Conservation (phyloP, 1,284 basidiomycete species). For the Erythrobasidium hasegawianum region DNA sequence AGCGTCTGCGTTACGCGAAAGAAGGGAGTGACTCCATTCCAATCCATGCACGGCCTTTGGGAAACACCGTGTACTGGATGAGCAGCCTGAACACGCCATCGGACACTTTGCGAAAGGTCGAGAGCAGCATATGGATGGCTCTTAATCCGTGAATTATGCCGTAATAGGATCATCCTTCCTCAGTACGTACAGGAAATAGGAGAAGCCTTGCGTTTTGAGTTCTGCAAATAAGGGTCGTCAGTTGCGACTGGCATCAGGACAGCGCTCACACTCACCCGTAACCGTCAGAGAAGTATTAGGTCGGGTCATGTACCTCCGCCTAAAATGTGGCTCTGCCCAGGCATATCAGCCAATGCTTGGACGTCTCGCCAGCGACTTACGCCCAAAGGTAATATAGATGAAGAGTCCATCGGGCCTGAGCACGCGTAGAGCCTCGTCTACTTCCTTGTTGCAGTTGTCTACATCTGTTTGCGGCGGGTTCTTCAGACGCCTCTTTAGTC, state of each 20-base stretch:
- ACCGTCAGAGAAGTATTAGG: constrained; percentile 44
- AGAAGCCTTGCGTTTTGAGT: constrained; percentile 21
- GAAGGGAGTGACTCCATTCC: constrained; percentile 41
- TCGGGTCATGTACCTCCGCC: constrained; percentile 62
- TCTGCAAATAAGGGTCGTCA: constrained; percentile 9
- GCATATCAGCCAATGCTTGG: constrained; percentile 55
- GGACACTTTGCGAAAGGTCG: constrained; percentile 45
- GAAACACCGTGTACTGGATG: constrained; percentile 93
- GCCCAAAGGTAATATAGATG: constrained; percentile 37
- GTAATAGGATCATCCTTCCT: constrained; percentile 1
- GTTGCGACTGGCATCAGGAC: neutral
- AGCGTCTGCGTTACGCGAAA: constrained; percentile 29
- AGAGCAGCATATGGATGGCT: constrained; percentile 38
- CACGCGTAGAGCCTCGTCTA: constrained; percentile 63
- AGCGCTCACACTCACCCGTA: neutral
- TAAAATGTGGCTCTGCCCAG: constrained; percentile 88
- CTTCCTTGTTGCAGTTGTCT: constrained; percentile 71
- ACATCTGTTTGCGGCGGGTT: constrained; percentile 74
- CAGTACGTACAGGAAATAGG: constrained; percentile 30
- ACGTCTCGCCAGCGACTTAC: neutral
- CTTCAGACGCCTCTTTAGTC: constrained; percentile 50
- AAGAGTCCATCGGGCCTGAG: constrained; percentile 28
- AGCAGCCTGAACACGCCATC: constrained; percentile 71
- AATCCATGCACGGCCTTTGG: constrained; percentile 83
- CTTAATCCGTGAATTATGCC: constrained; percentile 25